Percentiles rank a stretch among this genome's conserved stretches.
These are phyloP conservation scores for Terfezia boudieri DNA, from an alignment of 495 filamentous ascomycete genomes.

Conservation along the genomic window DNA sequence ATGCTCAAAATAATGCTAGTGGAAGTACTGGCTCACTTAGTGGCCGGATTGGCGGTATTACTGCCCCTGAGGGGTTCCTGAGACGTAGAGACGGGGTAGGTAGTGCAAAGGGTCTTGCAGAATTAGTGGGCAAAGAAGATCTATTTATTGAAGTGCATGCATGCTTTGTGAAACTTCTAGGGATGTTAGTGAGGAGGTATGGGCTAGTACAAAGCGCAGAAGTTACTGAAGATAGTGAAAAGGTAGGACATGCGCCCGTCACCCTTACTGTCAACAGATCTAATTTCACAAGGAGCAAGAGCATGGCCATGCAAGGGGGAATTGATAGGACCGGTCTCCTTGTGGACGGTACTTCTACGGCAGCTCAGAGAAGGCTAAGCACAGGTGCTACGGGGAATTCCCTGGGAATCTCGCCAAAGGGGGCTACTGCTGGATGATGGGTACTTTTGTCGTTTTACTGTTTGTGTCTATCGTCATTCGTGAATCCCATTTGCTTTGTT, in stretches of 20 bases:
- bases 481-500: too few species aligned
- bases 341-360: not conserved
- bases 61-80: conserved; percentile 19
- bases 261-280: too few species aligned
- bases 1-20: not conserved
- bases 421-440: too few species aligned
- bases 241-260: not conserved
- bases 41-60: conserved; percentile 1
- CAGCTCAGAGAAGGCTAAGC: not conserved
- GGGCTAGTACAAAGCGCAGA: conserved; percentile 1
- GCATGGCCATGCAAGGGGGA: not conserved
- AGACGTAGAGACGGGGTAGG: conserved; percentile 6
- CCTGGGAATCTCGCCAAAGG: too few species aligned
- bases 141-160: conserved; percentile 77
- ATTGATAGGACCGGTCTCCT: not conserved
- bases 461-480: too few species aligned
- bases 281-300: not conserved
- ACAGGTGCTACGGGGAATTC: not conserved
- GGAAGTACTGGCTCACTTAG: not conserved
- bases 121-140: conserved; percentile 65
- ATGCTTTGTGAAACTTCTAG: conserved; percentile 49
- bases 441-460: too few species aligned
- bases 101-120: conserved; percentile 42
- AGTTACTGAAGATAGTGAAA: not conserved
- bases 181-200: conserved; percentile 31